phyloP scores from a whole-genome alignment of 139 green algal species.

The Chlamydomonas applanata region DNA sequence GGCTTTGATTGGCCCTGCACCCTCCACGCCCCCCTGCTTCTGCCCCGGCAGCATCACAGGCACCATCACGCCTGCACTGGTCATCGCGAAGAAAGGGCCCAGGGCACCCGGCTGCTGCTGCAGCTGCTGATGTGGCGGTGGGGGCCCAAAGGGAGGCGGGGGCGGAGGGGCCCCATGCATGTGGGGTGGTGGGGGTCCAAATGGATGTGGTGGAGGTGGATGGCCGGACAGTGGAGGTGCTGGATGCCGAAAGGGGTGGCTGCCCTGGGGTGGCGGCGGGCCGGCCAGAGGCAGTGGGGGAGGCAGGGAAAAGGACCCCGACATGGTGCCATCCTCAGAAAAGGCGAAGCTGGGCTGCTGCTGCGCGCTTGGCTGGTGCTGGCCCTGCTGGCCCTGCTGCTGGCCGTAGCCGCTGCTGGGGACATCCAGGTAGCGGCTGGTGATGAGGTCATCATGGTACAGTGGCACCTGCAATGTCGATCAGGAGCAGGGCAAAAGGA shows the following conservation, averaged over 20 bases:
- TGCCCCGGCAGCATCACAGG: too few species aligned
- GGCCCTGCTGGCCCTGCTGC: constrained; percentile 13
- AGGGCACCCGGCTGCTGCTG: too few species aligned
- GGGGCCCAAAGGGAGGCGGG: too few species aligned
- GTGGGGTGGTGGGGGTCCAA: too few species aligned
- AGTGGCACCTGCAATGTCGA: constrained; percentile 8
- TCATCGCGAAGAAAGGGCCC: too few species aligned
- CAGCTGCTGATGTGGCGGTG: too few species aligned
- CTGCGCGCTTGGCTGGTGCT: constrained; percentile 5
- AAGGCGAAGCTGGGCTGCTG: neutral
- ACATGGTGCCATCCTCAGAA: too few species aligned
- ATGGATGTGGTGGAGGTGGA: neutral
- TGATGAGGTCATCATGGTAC: constrained; percentile 31
- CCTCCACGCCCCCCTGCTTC: too few species aligned
- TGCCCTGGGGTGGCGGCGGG: neutral
- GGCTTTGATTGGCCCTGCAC: too few species aligned
- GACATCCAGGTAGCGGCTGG: constrained; percentile 31
- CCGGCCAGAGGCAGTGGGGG: neutral
- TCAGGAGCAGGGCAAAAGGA: neutral
- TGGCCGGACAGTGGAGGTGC: neutral
- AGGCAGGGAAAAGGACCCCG: neutral
- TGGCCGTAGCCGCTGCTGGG: constrained; percentile 28
- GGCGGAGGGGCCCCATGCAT: too few species aligned
- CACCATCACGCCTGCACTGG: too few species aligned
- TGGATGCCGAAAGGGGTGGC: neutral